Conservation (phyloP, 768 basidiomycete genomes). For the Leccinum subtestaceum region DNA sequence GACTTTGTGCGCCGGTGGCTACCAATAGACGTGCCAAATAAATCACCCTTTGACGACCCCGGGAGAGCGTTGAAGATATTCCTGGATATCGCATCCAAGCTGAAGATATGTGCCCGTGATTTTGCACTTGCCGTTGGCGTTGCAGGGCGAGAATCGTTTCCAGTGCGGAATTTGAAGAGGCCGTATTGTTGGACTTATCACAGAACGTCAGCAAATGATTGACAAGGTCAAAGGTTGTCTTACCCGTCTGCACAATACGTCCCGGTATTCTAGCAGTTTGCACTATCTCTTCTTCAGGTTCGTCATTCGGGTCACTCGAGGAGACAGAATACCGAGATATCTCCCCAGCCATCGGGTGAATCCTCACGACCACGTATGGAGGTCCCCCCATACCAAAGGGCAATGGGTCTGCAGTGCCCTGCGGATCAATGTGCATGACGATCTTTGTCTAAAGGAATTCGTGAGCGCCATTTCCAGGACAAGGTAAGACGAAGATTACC, state of each 20-base stretch:
- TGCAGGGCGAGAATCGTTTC: constrained; percentile 71
- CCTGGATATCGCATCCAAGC: constrained; percentile 85
- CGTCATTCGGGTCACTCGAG: constrained; percentile 71
- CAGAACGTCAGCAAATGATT: background rate
- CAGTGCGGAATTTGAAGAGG: constrained; percentile 83
- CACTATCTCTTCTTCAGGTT: constrained; percentile 79
- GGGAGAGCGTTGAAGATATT: constrained; percentile 78
- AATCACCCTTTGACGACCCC: constrained; percentile 66
- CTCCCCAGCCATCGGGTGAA: constrained; percentile 83
- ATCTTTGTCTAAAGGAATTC: constrained; percentile 66
- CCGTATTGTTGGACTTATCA: constrained; percentile 79
- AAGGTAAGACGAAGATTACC: constrained; percentile 40
- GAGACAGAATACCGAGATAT: constrained; percentile 76
- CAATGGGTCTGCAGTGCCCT: constrained; percentile 72
- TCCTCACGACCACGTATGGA: constrained; percentile 75
- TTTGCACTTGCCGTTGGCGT: constrained; percentile 82
- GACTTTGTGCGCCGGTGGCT: constrained; percentile 64
- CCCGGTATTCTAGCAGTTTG: constrained; percentile 71
- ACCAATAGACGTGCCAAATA: constrained; percentile 72
- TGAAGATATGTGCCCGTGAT: constrained; percentile 76
- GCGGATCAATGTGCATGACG: constrained; percentile 80
- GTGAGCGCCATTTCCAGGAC: constrained; percentile 9
- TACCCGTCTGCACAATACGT: constrained; percentile 81
- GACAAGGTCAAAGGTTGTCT: constrained; percentile 25
- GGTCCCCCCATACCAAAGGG: constrained; percentile 68